Conservation (phyloP, 768 basidiomycete species). For the Rhodotorula taiwanensis region DNA sequence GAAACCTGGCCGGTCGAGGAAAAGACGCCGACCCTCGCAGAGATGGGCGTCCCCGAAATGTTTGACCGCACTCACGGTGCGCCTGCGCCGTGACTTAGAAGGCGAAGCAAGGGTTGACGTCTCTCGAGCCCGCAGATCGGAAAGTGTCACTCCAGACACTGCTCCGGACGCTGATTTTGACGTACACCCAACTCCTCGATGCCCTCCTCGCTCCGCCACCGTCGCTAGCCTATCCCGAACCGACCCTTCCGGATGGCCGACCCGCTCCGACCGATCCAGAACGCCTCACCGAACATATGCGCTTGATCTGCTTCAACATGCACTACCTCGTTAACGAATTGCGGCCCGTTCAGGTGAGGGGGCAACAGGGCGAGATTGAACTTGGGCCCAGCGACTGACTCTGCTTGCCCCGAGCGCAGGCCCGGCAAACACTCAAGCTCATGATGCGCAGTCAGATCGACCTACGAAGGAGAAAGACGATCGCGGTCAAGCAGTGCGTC, state of each 20-base stretch:
- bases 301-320: slow-evolving; percentile 70
- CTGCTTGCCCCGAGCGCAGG: slow-evolving; percentile 49
- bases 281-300: slow-evolving; percentile 60
- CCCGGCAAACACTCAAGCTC: slow-evolving; percentile 68
- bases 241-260: slow-evolving; percentile 50
- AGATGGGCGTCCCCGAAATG: slow-evolving; percentile 70
- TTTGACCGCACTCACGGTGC: slow-evolving; percentile 65
- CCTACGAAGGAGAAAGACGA: slow-evolving; percentile 65
- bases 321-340: slow-evolving; percentile 86
- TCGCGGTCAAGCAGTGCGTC: slow-evolving; percentile 60
- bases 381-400: neutral
- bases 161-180: slow-evolving; percentile 67
- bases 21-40: slow-evolving; percentile 70
- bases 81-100: slow-evolving; percentile 25
- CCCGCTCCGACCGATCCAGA: slow-evolving; percentile 28
- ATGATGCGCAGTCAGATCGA: slow-evolving; percentile 78
- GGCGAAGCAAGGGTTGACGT: neutral
- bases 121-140: slow-evolving; percentile 53
- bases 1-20: slow-evolving; percentile 88
- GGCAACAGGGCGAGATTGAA: too few relatives aligned
- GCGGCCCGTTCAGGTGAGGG: slow-evolving; percentile 69
- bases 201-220: slow-evolving; percentile 60
- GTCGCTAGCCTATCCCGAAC: slow-evolving; percentile 41
- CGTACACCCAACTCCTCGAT: slow-evolving; percentile 66
- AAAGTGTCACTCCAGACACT: slow-evolving; percentile 66